Evolutionary conservation across 106 monocot species (phyloP).

Genomic region (Cymbidium sinense): DNA sequence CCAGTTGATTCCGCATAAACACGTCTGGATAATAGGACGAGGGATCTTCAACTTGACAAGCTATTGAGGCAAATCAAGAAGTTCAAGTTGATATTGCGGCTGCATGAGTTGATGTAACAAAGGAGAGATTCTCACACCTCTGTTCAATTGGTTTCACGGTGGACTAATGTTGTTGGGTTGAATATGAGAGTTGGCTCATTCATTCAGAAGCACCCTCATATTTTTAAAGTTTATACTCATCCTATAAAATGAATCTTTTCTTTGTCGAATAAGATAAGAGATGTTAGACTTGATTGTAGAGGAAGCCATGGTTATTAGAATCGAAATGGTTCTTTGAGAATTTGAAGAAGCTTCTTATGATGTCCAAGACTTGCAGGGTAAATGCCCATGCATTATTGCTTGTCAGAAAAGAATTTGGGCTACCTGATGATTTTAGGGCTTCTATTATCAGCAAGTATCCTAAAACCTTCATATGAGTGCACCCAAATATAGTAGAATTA

Average conservation of each 20-base stretch:
- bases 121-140: conserved; percentile 30
- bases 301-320: conserved; percentile 25
- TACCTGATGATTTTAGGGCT: conserved; percentile 43
- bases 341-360: too few relatives aligned
- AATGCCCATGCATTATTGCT: conserved; percentile 73
- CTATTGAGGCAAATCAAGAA: conserved; percentile 41
- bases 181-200: too few relatives aligned
- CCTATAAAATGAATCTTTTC: conserved; percentile 31
- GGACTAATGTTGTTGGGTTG: conserved; percentile 39
- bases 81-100: conserved; percentile 24
- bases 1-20: conserved; percentile 62
- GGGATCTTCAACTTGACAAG: conserved; percentile 58
- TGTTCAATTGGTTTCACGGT: conserved; percentile 51
- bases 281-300: too few relatives aligned
- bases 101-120: conserved; percentile 38
- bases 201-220: too few relatives aligned
- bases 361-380: conserved; percentile 13
- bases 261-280: conserved; percentile 26
- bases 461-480: conserved; percentile 23
- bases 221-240: too few relatives aligned
- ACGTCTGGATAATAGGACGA: conserved; percentile 56
- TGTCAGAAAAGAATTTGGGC: conserved; percentile 66
- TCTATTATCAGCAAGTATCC: conserved; percentile 38
- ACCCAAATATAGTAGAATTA: conserved; percentile 36
- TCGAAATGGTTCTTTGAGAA: conserved; percentile 14